These are phyloP conservation scores for Dendrobium officinale DNA, from an alignment of 106 monocot species.

Conservation along the genomic window DNA sequence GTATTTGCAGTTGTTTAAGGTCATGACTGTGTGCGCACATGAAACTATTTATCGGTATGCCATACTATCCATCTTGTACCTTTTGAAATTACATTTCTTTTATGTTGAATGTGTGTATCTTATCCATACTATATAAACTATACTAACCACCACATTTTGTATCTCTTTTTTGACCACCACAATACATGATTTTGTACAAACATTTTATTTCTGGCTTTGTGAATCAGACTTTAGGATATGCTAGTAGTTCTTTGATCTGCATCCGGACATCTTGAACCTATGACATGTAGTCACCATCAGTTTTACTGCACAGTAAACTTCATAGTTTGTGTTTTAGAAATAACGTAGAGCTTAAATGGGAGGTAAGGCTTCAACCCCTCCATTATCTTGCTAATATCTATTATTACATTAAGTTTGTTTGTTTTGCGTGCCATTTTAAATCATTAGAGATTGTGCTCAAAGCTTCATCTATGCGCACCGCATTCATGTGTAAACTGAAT, in stretches of 20 bases:
- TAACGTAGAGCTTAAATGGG: conserved; percentile 3
- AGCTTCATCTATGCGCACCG: not conserved
- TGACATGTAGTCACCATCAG: not conserved
- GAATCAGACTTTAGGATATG: not conserved
- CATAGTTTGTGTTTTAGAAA: not conserved
- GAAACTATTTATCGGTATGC: not conserved
- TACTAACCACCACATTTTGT: not conserved
- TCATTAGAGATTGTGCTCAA: not conserved
- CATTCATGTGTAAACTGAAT: not conserved
- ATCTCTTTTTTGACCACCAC: not conserved
- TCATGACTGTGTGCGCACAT: not conserved
- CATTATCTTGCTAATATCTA: not conserved
- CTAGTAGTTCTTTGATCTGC: not conserved
- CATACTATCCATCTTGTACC: not conserved
- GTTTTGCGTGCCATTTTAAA: not conserved
- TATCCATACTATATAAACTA: not conserved
- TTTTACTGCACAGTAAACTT: not conserved
- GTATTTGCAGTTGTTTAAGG: not conserved
- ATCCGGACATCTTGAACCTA: too few relatives aligned
- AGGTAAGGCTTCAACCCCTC: not conserved
- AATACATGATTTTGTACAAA: not conserved
- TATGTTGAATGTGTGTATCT: not conserved
- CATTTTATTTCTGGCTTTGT: not conserved
- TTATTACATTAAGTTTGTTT: not conserved
- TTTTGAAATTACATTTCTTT: not conserved